phyloP scores from a whole-genome alignment of 2,329 filamentous ascomycete species.

The Paraconiothyrium sp. region DNA sequence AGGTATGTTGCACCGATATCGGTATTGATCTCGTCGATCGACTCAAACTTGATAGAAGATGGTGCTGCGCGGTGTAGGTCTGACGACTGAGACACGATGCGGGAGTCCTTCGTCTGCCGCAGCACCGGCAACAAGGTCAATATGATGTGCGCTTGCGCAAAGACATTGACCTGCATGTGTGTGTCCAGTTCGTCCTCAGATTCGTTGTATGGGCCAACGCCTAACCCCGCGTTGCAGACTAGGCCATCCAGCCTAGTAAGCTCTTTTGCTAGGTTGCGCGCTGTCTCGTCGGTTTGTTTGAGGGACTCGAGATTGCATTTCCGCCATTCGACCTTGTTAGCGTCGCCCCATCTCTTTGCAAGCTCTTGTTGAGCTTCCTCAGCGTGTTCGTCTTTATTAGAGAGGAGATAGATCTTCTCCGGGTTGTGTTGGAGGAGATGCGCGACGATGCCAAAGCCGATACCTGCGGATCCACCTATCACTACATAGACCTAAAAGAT shows the following conservation, averaged over 20 bases:
- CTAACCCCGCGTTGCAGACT: constrained; percentile 61
- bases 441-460: constrained; percentile 62
- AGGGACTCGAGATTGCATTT: constrained; percentile 60
- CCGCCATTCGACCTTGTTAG: constrained; percentile 55
- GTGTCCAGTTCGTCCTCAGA: constrained; percentile 62
- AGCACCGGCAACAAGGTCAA: constrained; percentile 58
- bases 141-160: constrained; percentile 61
- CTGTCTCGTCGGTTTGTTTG: constrained; percentile 57
- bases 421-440: constrained; percentile 63
- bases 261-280: constrained; percentile 53
- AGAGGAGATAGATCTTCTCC: constrained; percentile 59
- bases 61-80: constrained; percentile 58
- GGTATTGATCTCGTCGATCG: constrained; percentile 59
- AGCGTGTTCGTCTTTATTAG: constrained; percentile 61
- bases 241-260: constrained; percentile 58
- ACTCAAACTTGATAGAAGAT: constrained; percentile 52
- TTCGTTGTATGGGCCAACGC: constrained; percentile 60
- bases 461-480: constrained; percentile 61
- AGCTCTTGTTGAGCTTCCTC: constrained; percentile 56
- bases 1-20: constrained; percentile 59
- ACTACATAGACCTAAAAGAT: constrained; percentile 54
- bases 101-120: constrained; percentile 55
- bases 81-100: constrained; percentile 61
- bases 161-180: constrained; percentile 62
- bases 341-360: constrained; percentile 53